Evolutionary conservation across 2,329 filamentous ascomycete genomes (phyloP).

Genomic region (Diaporthe ampelina): DNA sequence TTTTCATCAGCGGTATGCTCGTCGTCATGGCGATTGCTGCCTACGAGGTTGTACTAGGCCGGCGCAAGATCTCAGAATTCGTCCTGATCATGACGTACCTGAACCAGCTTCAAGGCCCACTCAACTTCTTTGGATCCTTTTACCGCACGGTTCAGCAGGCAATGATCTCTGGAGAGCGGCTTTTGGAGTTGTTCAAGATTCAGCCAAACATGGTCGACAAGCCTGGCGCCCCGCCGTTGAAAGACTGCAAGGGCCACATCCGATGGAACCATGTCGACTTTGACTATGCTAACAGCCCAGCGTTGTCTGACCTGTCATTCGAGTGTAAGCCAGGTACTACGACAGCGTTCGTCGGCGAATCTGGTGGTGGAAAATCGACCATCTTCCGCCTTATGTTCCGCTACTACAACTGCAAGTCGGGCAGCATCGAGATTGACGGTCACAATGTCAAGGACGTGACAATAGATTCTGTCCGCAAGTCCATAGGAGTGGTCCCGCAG

Average conservation of each 20-base stretch:
- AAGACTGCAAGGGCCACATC: conserved; percentile 83
- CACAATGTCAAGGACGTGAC: conserved; percentile 87
- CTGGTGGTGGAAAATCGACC: conserved; percentile 96
- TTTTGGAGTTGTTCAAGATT: conserved; percentile 97
- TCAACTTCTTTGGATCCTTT: conserved; percentile 94
- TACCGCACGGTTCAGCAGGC: conserved; percentile 96
- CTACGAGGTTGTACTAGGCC: conserved; percentile 79
- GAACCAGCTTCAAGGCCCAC: conserved; percentile 82
- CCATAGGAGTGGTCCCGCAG: conserved; percentile 97
- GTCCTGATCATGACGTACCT: conserved; percentile 82
- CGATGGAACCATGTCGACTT: conserved; percentile 92
- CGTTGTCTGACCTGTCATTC: conserved; percentile 86
- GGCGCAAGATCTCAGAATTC: conserved; percentile 78
- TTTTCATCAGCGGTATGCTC: conserved; percentile 84
- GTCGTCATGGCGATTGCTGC: conserved; percentile 80
- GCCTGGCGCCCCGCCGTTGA: conserved; percentile 73
- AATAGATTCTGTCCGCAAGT: conserved; percentile 90
- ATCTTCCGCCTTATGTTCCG: conserved; percentile 96
- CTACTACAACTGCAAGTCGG: conserved; percentile 89
- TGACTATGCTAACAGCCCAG: conserved; percentile 91
- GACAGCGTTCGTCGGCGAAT: conserved; percentile 96
- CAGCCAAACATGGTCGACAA: conserved; percentile 90
- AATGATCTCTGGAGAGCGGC: conserved; percentile 96
- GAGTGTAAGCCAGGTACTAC: conserved; percentile 90
- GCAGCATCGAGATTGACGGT: conserved; percentile 87